phyloP scores from a whole-genome alignment of 352 stramenopile species.

The Pythium insidiosum region DNA sequence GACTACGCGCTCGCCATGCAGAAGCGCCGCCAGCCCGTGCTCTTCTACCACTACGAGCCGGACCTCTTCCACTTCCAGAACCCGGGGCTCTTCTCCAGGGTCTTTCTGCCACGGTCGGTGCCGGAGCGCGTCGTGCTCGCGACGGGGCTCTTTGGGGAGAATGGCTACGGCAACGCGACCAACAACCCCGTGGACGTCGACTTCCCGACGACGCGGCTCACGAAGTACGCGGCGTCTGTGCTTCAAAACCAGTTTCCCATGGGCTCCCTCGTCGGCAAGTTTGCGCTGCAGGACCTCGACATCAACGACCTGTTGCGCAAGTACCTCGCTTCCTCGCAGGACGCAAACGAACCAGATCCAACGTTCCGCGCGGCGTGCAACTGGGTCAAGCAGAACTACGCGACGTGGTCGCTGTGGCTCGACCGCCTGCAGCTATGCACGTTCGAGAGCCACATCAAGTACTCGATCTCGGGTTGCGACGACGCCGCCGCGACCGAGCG shows the following conservation, averaged over 20 bases:
- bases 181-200: constrained; percentile 36
- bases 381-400: constrained; percentile 46
- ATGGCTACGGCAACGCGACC: constrained; percentile 32
- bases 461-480: constrained; percentile 19
- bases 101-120: constrained; percentile 25
- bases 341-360: constrained; percentile 12
- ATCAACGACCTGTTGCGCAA: constrained; percentile 27
- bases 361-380: constrained; percentile 33
- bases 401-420: constrained; percentile 35
- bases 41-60: constrained; percentile 53
- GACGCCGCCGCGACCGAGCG: constrained; percentile 5
- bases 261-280: constrained; percentile 6
- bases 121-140: constrained; percentile 21
- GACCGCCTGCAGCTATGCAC: constrained; percentile 24
- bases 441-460: constrained; percentile 20
- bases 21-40: constrained; percentile 11
- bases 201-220: constrained; percentile 23
- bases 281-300: constrained; percentile 22
- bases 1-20: constrained; percentile 25
- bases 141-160: constrained; percentile 34
- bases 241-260: background rate
- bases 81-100: constrained; percentile 26
- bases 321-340: constrained; percentile 8
- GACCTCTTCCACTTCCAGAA: constrained; percentile 35
- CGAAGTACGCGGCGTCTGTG: constrained; percentile 23